Conservation (phyloP, 164 flowering plant genomes). For the Amborella trichopoda region DNA sequence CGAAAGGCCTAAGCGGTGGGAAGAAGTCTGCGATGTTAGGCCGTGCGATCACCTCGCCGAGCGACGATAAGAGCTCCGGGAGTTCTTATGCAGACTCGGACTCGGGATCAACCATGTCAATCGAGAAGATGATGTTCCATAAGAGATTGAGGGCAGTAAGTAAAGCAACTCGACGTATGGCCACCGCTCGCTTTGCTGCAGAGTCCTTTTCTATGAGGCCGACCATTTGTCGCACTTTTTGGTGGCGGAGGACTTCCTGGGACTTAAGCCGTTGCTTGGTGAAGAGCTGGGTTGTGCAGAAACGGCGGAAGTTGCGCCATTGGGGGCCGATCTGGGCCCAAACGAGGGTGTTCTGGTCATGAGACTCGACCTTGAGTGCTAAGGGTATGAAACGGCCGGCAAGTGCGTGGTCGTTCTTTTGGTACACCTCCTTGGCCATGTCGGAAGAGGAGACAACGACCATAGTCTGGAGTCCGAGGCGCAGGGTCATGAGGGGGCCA, state of each 20-base stretch:
- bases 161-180: not conserved
- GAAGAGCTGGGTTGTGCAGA: conserved; percentile 1
- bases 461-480: too few species aligned
- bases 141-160: conserved; percentile 1
- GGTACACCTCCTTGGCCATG: too few species aligned
- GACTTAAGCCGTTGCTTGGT: not conserved
- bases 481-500: too few species aligned
- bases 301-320: not conserved
- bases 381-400: too few species aligned
- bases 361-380: not conserved
- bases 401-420: too few species aligned
- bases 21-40: conserved; percentile 4
- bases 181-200: not conserved
- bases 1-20: conserved; percentile 1
- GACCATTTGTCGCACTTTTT: not conserved
- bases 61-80: not conserved
- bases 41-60: not conserved
- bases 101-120: conserved; percentile 2
- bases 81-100: conserved; percentile 1
- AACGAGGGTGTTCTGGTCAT: not conserved
- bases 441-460: too few species aligned
- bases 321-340: not conserved
- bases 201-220: not conserved
- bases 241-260: not conserved
- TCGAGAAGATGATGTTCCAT: conserved; percentile 3